phyloP scores from a whole-genome alignment of 768 basidiomycete species.

The Rubroboletus satanas region DNA sequence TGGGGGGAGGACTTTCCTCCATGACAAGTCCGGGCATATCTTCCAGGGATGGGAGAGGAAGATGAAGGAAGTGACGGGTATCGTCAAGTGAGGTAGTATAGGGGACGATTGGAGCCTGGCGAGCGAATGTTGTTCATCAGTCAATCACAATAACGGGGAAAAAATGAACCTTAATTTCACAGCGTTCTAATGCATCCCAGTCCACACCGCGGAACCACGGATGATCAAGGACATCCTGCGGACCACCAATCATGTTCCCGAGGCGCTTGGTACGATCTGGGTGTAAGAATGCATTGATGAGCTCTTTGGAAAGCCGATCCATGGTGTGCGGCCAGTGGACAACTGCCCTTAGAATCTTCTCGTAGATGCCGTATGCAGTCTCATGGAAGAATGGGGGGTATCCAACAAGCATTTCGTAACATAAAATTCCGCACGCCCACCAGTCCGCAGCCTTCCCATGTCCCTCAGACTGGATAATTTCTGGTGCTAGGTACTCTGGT shows the following conservation, averaged over 20 bases:
- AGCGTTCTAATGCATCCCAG: conserved; percentile 82
- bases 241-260: conserved; percentile 90
- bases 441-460: conserved; percentile 98
- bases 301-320: conserved; percentile 83
- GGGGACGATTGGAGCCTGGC: conserved; percentile 82
- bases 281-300: conserved; percentile 85
- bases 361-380: conserved; percentile 96
- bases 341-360: conserved; percentile 87
- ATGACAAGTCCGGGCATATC: conserved; percentile 76
- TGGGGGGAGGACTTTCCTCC: conserved; percentile 55
- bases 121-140: conserved; percentile 5
- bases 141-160: neutral
- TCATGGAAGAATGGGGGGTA: conserved; percentile 99
- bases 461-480: conserved; percentile 96
- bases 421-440: conserved; percentile 98
- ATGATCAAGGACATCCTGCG: conserved; percentile 87
- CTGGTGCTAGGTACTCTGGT: conserved; percentile 95
- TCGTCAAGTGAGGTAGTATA: conserved; percentile 77
- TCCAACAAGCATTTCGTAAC: conserved; percentile 98
- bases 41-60: conserved; percentile 69
- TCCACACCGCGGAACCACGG: conserved; percentile 96
- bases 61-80: conserved; percentile 80
- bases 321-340: conserved; percentile 90
- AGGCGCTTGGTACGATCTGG: conserved; percentile 89
- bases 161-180: conserved; percentile 77